A percentile compares a stretch with the other conserved stretches of the same genome.
Conservation (phyloP, 2,329 filamentous ascomycete species). For the Cladosporium oxysporum region DNA sequence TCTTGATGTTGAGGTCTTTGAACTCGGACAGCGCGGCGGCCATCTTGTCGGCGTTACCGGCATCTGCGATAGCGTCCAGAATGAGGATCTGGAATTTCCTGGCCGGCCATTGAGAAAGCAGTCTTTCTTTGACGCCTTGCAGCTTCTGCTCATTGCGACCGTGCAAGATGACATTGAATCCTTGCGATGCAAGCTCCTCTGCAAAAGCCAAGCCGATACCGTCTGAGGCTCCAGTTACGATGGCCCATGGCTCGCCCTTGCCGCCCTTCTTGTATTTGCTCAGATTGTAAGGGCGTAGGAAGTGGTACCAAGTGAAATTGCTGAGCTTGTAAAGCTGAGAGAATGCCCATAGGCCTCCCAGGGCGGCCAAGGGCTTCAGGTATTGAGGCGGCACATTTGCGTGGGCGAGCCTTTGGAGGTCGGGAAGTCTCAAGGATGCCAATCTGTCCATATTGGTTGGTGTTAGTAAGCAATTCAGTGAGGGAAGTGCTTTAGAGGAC, state of each 20-base stretch:
- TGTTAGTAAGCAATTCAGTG: background rate
- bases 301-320: slow-evolving; percentile 30
- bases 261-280: slow-evolving; percentile 27
- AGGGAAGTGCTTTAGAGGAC: background rate
- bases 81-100: slow-evolving; percentile 44
- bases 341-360: slow-evolving; percentile 26
- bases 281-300: slow-evolving; percentile 30
- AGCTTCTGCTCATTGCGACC: slow-evolving; percentile 54
- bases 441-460: slow-evolving; percentile 6
- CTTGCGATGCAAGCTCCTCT: slow-evolving; percentile 49
- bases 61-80: slow-evolving; percentile 43
- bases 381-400: slow-evolving; percentile 4
- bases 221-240: slow-evolving; percentile 56
- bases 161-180: slow-evolving; percentile 59
- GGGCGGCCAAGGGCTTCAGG: slow-evolving; percentile 18
- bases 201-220: slow-evolving; percentile 55
- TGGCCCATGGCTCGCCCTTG: slow-evolving; percentile 40
- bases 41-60: slow-evolving; percentile 31
- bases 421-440: background rate
- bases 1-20: slow-evolving; percentile 46
- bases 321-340: slow-evolving; percentile 27
- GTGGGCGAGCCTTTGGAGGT: slow-evolving; percentile 1
- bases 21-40: slow-evolving; percentile 26
- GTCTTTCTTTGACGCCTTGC: slow-evolving; percentile 38
- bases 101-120: slow-evolving; percentile 44